phyloP scores from a whole-genome alignment of 192 early-diverging fungal species.

The Coemansia sp. region DNA sequence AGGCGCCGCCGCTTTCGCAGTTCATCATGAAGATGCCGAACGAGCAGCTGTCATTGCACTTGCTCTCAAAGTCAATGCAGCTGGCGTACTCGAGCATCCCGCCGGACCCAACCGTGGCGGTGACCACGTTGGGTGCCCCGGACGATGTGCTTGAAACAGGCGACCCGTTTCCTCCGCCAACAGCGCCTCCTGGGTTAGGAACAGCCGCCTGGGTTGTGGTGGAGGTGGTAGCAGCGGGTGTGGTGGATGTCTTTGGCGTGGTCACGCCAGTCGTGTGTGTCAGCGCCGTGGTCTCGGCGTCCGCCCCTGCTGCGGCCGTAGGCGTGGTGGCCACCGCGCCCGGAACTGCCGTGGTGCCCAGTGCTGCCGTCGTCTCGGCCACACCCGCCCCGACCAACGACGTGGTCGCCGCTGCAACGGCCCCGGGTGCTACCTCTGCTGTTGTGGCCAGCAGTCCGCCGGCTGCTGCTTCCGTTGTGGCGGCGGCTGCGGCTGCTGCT shows the following conservation, averaged over 20 bases:
- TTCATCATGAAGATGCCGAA: slow-evolving; percentile 45
- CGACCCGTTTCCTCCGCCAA: slow-evolving; percentile 31
- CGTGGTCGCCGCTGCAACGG: slow-evolving; percentile 1
- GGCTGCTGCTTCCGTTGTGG: background rate
- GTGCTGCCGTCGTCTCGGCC: background rate
- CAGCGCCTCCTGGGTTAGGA: slow-evolving; percentile 21
- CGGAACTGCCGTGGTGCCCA: background rate
- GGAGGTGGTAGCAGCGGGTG: slow-evolving; percentile 3
- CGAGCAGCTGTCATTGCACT: slow-evolving; percentile 45
- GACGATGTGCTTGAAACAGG: slow-evolving; percentile 13
- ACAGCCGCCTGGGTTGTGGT: slow-evolving; percentile 1
- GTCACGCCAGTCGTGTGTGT: background rate
- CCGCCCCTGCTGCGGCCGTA: background rate
- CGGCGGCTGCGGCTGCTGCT: background rate
- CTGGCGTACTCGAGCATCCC: slow-evolving; percentile 42
- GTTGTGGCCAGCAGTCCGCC: background rate
- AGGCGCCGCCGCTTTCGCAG: slow-evolving; percentile 42
- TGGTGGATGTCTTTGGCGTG: background rate
- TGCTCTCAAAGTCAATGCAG: slow-evolving; percentile 45
- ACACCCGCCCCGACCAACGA: background rate
- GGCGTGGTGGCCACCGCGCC: slow-evolving; percentile 10
- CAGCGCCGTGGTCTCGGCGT: background rate
- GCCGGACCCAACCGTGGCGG: slow-evolving; percentile 41
- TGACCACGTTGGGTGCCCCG: slow-evolving; percentile 32
- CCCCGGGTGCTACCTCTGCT: background rate